A percentile compares a stretch with the other conserved stretches of the same genome.
These are phyloP conservation scores for Silene uniflora DNA, from an alignment of 148 eudicot genomes.

Conservation along the genomic window DNA sequence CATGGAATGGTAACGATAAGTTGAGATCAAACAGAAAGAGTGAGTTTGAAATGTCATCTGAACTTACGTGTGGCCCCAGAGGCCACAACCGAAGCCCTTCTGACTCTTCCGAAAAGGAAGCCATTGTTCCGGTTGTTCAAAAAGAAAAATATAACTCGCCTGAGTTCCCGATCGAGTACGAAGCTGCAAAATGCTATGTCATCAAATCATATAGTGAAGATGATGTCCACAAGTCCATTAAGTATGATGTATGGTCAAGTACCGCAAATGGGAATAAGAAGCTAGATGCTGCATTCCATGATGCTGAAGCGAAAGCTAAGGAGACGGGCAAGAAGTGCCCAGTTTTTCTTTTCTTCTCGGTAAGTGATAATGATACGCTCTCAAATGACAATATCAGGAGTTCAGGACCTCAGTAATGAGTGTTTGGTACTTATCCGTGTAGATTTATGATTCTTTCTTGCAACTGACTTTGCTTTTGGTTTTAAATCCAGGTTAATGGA, in stretches of 20 bases:
- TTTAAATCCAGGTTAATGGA: constrained; percentile 66
- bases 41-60: constrained; percentile 45
- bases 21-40: constrained; percentile 36
- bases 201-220: constrained; percentile 96
- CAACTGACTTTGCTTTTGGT: not conserved
- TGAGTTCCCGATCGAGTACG: constrained; percentile 56
- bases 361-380: constrained; percentile 30
- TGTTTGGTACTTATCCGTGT: not conserved
- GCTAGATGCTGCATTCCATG: constrained; percentile 72
- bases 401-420: no score
- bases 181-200: constrained; percentile 70
- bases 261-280: constrained; percentile 81
- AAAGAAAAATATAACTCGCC: constrained; percentile 50
- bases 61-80: constrained; percentile 83
- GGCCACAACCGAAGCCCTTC: constrained; percentile 36
- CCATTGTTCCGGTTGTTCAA: constrained; percentile 19
- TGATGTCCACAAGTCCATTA: constrained; percentile 79
- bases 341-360: constrained; percentile 83
- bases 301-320: constrained; percentile 51
- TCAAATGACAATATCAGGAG: no score
- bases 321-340: constrained; percentile 60
- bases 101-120: constrained; percentile 33
- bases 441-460: not conserved
- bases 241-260: constrained; percentile 94
- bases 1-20: constrained; percentile 54